These are phyloP conservation scores for Neostapfia colusana DNA, from an alignment of 176 grass and related monocot genomes.

Conservation along the genomic window DNA sequence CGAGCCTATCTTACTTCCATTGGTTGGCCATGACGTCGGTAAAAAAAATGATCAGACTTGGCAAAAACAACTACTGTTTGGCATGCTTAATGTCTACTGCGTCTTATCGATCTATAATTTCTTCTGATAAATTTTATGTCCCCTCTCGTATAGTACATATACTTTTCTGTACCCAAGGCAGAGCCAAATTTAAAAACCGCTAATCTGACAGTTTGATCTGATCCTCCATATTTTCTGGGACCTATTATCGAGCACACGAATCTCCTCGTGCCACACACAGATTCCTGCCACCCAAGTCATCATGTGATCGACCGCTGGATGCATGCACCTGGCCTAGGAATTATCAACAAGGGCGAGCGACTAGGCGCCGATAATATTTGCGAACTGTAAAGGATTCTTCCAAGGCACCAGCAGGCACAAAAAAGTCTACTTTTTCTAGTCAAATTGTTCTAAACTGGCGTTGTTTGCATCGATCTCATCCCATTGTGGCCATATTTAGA, in stretches of 20 bases:
- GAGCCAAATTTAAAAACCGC: background rate
- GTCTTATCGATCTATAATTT: background rate
- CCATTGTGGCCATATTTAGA: too few relatives aligned
- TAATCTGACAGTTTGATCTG: background rate
- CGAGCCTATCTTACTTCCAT: background rate
- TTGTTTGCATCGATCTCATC: background rate
- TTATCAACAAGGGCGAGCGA: background rate
- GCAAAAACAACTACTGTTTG: background rate
- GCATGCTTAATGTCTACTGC: background rate
- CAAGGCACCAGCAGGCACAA: background rate
- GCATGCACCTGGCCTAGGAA: conserved; percentile 25
- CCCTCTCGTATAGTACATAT: background rate
- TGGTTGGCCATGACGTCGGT: background rate
- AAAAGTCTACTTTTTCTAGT: background rate
- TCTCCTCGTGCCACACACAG: background rate
- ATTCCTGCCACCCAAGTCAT: conserved; percentile 7
- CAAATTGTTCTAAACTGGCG: conserved; percentile 26
- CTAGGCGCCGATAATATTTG: background rate
- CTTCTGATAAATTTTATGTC: background rate
- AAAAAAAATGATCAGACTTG: background rate
- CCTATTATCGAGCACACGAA: background rate
- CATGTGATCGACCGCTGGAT: conserved; percentile 17
- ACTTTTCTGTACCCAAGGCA: background rate
- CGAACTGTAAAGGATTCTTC: conserved; percentile 22
- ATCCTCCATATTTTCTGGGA: conserved; percentile 17